Evolutionary conservation across 495 filamentous ascomycete genomes (phyloP).

Genomic region (Chaetomium cochliodes): DNA sequence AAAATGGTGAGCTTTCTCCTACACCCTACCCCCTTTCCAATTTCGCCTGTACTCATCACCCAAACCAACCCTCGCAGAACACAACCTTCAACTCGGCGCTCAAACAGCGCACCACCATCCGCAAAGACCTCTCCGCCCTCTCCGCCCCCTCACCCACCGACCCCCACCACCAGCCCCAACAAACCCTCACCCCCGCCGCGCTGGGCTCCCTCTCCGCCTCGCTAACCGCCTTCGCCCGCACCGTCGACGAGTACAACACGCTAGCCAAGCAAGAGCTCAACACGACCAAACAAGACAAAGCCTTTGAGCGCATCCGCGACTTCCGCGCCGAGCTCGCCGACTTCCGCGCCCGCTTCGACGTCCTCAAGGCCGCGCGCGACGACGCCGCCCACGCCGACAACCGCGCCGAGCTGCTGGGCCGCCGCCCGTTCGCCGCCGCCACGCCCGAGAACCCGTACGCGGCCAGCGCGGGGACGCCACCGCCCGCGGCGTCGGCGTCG

Average conservation of each 20-base stretch:
- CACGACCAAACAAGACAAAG: conserved; percentile 84
- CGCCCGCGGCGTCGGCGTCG: conserved; percentile 17
- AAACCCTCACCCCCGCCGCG: conserved; percentile 39
- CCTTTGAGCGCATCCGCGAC: conserved; percentile 75
- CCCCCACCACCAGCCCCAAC: conserved; percentile 27
- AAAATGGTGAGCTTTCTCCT: too few species aligned
- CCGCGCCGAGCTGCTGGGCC: conserved; percentile 80
- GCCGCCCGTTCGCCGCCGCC: conserved; percentile 78
- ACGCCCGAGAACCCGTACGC: conserved; percentile 97
- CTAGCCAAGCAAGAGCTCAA: conserved; percentile 86
- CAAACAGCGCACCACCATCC: conserved; percentile 85
- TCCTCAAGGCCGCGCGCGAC: conserved; percentile 70
- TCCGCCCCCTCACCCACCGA: conserved; percentile 36
- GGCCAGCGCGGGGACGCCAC: too few species aligned
- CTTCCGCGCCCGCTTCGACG: conserved; percentile 73
- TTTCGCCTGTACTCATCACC: not conserved
- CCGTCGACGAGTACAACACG: conserved; percentile 86
- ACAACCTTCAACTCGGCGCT: conserved; percentile 94
- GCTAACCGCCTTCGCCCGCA: conserved; percentile 82
- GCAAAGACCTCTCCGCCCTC: conserved; percentile 76
- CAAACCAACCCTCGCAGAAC: conserved; percentile 53
- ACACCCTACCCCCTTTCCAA: not conserved
- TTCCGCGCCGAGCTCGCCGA: conserved; percentile 81
- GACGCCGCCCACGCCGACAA: conserved; percentile 71
- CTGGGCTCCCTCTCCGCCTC: conserved; percentile 64